phyloP scores from a whole-genome alignment of 768 basidiomycete genomes.

The Phaeotremella fagi region DNA sequence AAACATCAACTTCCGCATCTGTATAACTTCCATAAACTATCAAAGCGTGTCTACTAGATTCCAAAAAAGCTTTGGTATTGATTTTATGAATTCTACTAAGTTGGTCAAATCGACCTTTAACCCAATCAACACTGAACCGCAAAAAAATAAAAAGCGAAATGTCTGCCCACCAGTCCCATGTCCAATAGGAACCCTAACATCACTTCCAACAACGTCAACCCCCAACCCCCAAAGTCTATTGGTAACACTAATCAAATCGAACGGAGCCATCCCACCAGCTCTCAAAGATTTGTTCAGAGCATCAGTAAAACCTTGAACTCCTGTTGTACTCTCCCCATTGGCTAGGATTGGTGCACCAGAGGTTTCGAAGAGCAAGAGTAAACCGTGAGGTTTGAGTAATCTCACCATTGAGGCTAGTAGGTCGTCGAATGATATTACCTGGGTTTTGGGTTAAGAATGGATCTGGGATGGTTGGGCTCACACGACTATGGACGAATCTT shows the following conservation, averaged over 20 bases:
- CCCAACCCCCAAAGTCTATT: not conserved
- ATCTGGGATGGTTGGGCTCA: constrained; percentile 8
- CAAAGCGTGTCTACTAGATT: constrained; percentile 9
- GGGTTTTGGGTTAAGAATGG: not conserved
- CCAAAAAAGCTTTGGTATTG: constrained; percentile 13
- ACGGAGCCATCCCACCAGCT: constrained; percentile 5
- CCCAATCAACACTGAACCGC: not conserved
- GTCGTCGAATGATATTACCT: constrained; percentile 6
- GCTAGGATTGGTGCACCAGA: constrained; percentile 3
- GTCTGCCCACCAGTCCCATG: constrained; percentile 9
- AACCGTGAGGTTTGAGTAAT: constrained; percentile 16
- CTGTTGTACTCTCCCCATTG: not conserved
- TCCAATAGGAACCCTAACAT: constrained; percentile 18
- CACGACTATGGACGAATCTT: constrained; percentile 20
- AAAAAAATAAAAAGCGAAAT: not conserved
- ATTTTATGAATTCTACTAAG: constrained; percentile 15
- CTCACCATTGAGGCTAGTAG: constrained; percentile 1
- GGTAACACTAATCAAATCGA: constrained; percentile 5
- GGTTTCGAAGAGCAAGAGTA: constrained; percentile 23
- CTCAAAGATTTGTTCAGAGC: constrained; percentile 3
- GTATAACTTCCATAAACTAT: constrained; percentile 13
- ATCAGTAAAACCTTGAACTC: constrained; percentile 10
- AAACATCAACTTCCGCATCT: constrained; percentile 15
- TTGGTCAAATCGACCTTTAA: constrained; percentile 12
- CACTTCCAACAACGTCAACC: constrained; percentile 8